Evolutionary conservation across 768 basidiomycete genomes (phyloP).

Genomic region (Tulasnella sp.): DNA sequence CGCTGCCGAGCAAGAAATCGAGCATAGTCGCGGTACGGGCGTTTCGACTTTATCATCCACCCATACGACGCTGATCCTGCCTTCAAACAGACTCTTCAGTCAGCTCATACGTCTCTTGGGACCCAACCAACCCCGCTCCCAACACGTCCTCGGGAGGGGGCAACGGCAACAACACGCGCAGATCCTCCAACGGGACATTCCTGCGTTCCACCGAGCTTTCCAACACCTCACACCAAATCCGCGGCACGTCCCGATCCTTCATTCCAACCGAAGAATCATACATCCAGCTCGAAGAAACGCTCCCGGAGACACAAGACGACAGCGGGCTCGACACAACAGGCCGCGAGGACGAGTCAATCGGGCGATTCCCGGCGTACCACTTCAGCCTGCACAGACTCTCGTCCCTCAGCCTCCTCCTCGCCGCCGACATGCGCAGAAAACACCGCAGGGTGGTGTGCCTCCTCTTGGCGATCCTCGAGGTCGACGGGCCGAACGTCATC

Average conservation of each 20-base stretch:
- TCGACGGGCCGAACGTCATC: conserved; percentile 63
- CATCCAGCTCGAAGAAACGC: background rate
- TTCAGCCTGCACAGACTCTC: conserved; percentile 53
- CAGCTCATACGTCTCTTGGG: background rate
- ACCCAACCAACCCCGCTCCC: conserved; percentile 34
- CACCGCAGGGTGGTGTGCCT: conserved; percentile 37
- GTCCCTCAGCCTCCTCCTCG: conserved; percentile 33
- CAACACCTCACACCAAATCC: too few species aligned
- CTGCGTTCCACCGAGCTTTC: too few species aligned
- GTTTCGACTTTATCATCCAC: background rate
- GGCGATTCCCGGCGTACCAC: conserved; percentile 58
- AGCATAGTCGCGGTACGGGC: background rate
- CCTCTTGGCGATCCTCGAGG: conserved; percentile 56
- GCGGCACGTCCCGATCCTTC: background rate
- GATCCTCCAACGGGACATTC: too few species aligned
- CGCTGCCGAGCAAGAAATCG: background rate
- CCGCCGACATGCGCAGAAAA: conserved; percentile 14
- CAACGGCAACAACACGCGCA: background rate
- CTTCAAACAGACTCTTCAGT: conserved; percentile 22
- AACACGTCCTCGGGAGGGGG: conserved; percentile 43
- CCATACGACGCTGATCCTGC: background rate
- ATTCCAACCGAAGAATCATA: background rate
- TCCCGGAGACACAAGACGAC: too few species aligned
- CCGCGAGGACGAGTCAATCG: conserved; percentile 51
- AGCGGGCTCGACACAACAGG: too few species aligned